Evolutionary conservation across 495 filamentous ascomycete genomes (phyloP).

Genomic region (Aspergillus avenaceus): DNA sequence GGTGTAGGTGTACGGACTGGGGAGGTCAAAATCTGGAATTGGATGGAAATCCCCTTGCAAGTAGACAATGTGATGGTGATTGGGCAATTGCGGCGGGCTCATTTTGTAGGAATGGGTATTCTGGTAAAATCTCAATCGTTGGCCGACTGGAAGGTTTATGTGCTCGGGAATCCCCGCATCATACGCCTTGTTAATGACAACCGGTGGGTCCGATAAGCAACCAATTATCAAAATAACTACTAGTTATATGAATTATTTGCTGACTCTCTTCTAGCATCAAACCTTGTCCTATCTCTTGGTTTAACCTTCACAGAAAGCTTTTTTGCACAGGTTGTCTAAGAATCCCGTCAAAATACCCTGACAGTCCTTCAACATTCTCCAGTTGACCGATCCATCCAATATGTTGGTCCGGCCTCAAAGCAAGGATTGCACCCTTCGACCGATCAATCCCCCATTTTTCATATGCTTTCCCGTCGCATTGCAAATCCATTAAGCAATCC

Average conservation of each 20-base stretch:
- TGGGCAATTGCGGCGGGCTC: conserved; percentile 3
- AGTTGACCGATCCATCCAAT: conserved; percentile 57
- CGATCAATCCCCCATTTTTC: conserved; percentile 56
- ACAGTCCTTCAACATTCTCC: conserved; percentile 45
- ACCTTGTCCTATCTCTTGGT: too few species aligned
- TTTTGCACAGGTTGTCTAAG: conserved; percentile 1
- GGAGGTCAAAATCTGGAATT: conserved; percentile 16
- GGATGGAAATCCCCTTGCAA: conserved; percentile 19
- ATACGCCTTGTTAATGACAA: conserved; percentile 14
- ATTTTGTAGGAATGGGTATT: conserved; percentile 22
- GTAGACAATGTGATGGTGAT: conserved; percentile 20
- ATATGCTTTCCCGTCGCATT: conserved; percentile 54
- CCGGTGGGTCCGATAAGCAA: background rate
- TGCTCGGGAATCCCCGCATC: background rate
- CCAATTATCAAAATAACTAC: too few species aligned
- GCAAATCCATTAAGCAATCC: conserved; percentile 52
- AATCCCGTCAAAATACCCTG: conserved; percentile 25
- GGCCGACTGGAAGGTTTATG: background rate
- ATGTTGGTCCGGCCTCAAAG: conserved; percentile 60
- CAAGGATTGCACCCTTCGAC: conserved; percentile 55
- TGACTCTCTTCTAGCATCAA: too few species aligned
- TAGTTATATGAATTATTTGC: too few species aligned
- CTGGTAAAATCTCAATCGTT: background rate
- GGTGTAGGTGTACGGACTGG: conserved; percentile 16
- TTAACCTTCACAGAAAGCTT: background rate